Conservation (phyloP, 345 rosid genomes). For the Cardamine resedifolia region DNA sequence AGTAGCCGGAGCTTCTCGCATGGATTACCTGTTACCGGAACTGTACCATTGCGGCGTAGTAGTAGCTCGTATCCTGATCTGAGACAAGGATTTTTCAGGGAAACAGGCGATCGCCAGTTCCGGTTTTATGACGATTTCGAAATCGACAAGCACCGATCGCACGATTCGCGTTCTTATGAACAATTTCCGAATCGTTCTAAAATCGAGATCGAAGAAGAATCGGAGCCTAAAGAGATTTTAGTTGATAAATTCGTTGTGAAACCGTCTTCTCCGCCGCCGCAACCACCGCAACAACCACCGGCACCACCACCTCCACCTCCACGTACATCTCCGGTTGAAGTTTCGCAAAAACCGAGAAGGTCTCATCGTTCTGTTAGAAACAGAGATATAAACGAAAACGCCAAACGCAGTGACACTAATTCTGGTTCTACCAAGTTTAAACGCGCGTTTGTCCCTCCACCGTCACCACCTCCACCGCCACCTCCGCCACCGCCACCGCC, state of each 20-base stretch:
- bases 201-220: conserved; percentile 46
- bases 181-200: conserved; percentile 33
- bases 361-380: conserved; percentile 40
- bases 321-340: conserved; percentile 13
- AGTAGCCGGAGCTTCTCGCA: conserved; percentile 22
- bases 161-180: background rate
- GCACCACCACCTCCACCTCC: conserved; percentile 42
- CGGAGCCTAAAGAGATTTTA: conserved; percentile 51
- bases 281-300: conserved; percentile 20
- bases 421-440: conserved; percentile 29
- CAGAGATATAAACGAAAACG: conserved; percentile 36
- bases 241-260: conserved; percentile 59
- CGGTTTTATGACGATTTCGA: conserved; percentile 77
- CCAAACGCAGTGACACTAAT: conserved; percentile 25
- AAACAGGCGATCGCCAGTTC: conserved; percentile 46
- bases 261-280: conserved; percentile 35
- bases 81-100: conserved; percentile 46
- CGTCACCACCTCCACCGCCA: conserved; percentile 32
- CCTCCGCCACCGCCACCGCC: conserved; percentile 39
- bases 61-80: conserved; percentile 84
- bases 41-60: conserved; percentile 59
- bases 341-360: conserved; percentile 39
- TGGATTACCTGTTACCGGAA: conserved; percentile 32
- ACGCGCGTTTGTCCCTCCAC: conserved; percentile 25
- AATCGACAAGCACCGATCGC: conserved; percentile 42